phyloP scores from a whole-genome alignment of 441 rosid genomes.

The Erodium chrysanthum region DNA sequence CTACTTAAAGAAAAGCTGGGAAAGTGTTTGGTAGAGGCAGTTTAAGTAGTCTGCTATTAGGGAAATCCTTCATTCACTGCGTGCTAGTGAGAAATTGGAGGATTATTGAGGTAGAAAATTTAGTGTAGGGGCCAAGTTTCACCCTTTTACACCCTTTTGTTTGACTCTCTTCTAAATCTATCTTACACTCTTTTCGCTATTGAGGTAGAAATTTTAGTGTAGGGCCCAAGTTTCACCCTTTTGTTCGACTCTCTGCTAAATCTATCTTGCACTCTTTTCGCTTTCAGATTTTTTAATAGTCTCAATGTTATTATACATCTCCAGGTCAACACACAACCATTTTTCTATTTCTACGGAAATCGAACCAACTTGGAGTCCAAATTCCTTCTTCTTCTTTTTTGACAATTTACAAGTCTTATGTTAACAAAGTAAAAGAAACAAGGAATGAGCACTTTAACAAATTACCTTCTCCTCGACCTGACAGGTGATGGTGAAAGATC shows the following conservation, averaged over 20 bases:
- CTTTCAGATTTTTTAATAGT: not conserved
- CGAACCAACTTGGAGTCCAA: not conserved
- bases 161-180: not conserved
- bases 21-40: too few relatives aligned
- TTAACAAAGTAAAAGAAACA: conserved; percentile 2
- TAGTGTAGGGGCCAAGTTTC: not conserved
- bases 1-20: too few relatives aligned
- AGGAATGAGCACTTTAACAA: conserved; percentile 9
- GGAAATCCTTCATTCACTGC: too few relatives aligned
- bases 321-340: not conserved
- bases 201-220: not conserved
- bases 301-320: not conserved
- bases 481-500: conserved; percentile 63
- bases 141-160: too few relatives aligned
- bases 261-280: not conserved
- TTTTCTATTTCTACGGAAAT: not conserved
- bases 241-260: not conserved
- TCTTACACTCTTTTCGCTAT: not conserved
- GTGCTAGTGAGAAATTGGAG: too few relatives aligned
- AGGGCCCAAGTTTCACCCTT: not conserved
- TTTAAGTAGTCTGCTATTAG: too few relatives aligned
- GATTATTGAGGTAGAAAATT: not conserved
- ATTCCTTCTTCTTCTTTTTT: not conserved
- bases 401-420: conserved; percentile 8
- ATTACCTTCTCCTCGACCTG: conserved; percentile 66